Conservation (phyloP, 2,329 filamentous ascomycete species). For the Calonectria henricotiae region DNA sequence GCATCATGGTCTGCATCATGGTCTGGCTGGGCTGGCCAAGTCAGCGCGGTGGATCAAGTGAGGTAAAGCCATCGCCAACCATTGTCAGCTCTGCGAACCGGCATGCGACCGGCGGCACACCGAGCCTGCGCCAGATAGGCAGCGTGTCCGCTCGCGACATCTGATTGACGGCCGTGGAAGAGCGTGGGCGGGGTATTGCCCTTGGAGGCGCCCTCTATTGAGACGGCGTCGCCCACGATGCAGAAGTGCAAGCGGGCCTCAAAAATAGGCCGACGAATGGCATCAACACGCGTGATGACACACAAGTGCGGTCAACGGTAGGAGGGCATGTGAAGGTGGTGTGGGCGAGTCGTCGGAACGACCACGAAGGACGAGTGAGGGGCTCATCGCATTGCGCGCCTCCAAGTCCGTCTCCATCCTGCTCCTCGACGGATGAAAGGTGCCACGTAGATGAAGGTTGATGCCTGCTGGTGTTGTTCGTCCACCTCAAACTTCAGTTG, state of each 20-base stretch:
- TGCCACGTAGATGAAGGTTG: slow-evolving; percentile 37
- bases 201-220: slow-evolving; percentile 33
- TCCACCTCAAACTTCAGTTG: slow-evolving; percentile 46
- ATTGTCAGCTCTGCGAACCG: slow-evolving; percentile 43
- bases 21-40: slow-evolving; percentile 46
- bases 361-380: slow-evolving; percentile 6
- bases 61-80: slow-evolving; percentile 48
- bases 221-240: slow-evolving; percentile 36
- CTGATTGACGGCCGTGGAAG: slow-evolving; percentile 48
- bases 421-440: slow-evolving; percentile 31
- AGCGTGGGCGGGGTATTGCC: slow-evolving; percentile 38
- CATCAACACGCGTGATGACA: slow-evolving; percentile 32
- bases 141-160: slow-evolving; percentile 35
- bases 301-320: slow-evolving; percentile 40
- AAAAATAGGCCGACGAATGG: slow-evolving; percentile 47
- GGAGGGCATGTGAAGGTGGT: slow-evolving; percentile 24
- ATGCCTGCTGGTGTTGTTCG: slow-evolving; percentile 30
- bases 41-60: slow-evolving; percentile 50
- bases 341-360: slow-evolving; percentile 9
- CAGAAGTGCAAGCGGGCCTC: slow-evolving; percentile 39
- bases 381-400: slow-evolving; percentile 28
- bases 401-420: slow-evolving; percentile 37
- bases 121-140: slow-evolving; percentile 48
- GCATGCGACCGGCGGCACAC: slow-evolving; percentile 52
- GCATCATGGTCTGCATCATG: slow-evolving; percentile 39